Percentiles rank a stretch among this genome's conserved stretches.
Conservation (phyloP, 768 basidiomycete genomes). For the Termitomyces sp. region DNA sequence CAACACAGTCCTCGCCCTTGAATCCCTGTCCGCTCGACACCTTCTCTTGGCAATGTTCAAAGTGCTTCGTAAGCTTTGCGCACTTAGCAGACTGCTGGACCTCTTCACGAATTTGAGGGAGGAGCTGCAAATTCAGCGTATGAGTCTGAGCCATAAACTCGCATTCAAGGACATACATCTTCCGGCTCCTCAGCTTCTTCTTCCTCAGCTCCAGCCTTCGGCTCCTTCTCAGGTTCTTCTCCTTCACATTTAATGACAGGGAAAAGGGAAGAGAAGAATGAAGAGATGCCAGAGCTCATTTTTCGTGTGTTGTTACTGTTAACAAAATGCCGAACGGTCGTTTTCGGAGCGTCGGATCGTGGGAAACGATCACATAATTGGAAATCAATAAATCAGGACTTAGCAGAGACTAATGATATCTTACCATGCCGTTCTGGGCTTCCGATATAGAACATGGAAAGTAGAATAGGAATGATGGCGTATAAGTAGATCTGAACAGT, state of each 20-base stretch:
- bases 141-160: not conserved
- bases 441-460: no score
- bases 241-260: slow-evolving; percentile 39
- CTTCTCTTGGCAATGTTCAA: slow-evolving; percentile 88
- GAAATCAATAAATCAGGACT: not conserved
- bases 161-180: slow-evolving; percentile 54
- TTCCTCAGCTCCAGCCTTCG: slow-evolving; percentile 43
- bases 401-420: not conserved
- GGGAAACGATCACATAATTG: not conserved
- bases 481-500: no score
- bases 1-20: slow-evolving; percentile 90
- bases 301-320: not conserved
- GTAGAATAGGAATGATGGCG: no score
- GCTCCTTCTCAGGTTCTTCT: slow-evolving; percentile 43
- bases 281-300: slow-evolving; percentile 35
- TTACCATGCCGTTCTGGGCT: not conserved
- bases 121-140: slow-evolving; percentile 35
- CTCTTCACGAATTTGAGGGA: slow-evolving; percentile 71
- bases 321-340: slow-evolving; percentile 9
- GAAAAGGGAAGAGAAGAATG: slow-evolving; percentile 42
- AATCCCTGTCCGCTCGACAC: slow-evolving; percentile 76
- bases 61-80: slow-evolving; percentile 68
- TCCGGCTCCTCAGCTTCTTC: slow-evolving; percentile 67
- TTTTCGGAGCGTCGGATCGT: slow-evolving; percentile 12
- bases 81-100: slow-evolving; percentile 67